Evolutionary conservation across 768 basidiomycete genomes (phyloP).

Genomic region (Kwoniella botswanensis): DNA sequence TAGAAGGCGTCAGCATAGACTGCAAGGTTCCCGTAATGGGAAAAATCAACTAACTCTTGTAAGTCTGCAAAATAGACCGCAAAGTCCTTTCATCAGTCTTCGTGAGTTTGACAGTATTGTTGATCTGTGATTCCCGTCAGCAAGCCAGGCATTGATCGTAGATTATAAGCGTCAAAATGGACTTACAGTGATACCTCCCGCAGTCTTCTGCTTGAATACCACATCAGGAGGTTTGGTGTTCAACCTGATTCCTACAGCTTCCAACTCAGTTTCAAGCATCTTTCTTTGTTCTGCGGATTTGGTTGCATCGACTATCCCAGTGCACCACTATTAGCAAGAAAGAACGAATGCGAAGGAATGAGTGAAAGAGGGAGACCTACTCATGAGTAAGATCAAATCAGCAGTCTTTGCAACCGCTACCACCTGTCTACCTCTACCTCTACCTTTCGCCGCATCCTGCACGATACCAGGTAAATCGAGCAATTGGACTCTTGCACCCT

Average conservation of each 20-base stretch:
- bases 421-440: slow-evolving; percentile 93
- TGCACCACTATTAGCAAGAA: background rate
- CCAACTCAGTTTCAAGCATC: slow-evolving; percentile 88
- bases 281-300: slow-evolving; percentile 78
- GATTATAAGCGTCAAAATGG: background rate
- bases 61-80: slow-evolving; percentile 85
- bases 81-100: slow-evolving; percentile 95
- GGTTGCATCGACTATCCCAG: slow-evolving; percentile 54
- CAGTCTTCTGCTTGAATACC: slow-evolving; percentile 89
- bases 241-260: slow-evolving; percentile 93
- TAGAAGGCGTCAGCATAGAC: no score
- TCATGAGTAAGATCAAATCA: slow-evolving; percentile 76
- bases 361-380: slow-evolving; percentile 31
- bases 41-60: slow-evolving; percentile 66
- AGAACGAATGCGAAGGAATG: background rate
- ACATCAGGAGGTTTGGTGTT: slow-evolving; percentile 89
- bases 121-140: slow-evolving; percentile 64
- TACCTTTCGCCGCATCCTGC: slow-evolving; percentile 60
- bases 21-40: no score
- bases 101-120: slow-evolving; percentile 89
- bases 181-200: slow-evolving; percentile 82
- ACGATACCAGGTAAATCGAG: slow-evolving; percentile 96
- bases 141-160: background rate
- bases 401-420: slow-evolving; percentile 90
- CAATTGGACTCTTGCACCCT: slow-evolving; percentile 90